Base-by-base conservation (phyloP, 2,329 filamentous ascomycete genomes). In the Zopfia rhizophila region DNA sequence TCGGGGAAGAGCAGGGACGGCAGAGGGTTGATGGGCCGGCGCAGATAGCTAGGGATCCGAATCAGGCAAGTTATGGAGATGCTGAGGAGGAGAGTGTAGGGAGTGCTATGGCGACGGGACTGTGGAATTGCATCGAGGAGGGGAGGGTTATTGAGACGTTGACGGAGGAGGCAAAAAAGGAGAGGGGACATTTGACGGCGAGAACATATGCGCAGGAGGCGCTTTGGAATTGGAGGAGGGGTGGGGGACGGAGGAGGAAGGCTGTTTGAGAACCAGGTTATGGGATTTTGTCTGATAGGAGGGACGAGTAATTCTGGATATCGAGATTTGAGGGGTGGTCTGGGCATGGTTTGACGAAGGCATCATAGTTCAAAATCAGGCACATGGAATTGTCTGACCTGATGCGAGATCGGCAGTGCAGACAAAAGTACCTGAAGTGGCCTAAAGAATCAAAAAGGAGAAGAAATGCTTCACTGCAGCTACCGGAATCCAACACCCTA, bases 171-270 rank as follows among this genome's bases (percentile, higher is more conserved):
- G 90, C 90, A 3, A 81, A 78, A 45, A 79, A 78, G 27, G 83
- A 84, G 38, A 81, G 80, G 48, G 85, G 84, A 24, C 92, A 97
- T 77, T 77, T 88, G 48, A 93, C 90, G 45, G 90, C 90, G 37
- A 84, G 86, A 61, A 87, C 88, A 0, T 96, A 92, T 78, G 92
- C 93, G 8, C 86, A 88, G 3, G 93, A 97, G 70, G 92, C 91
- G 1, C 75, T 97, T 12, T 97, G 93, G 92, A 72, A 96, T 51
- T 92, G 90, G 90, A 56, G 88, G 79, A 65, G 88, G 79, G 89
- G 89, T 66, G 73, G 86, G 75, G 77, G 82, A 69, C 72, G 80
- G 75, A 74, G 80, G 78, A 74, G 83, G 83, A 73, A 73, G 79
- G 76, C 75, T 38, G 69, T 71, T 18, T 77, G 48, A 65, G 14